phyloP scores from a whole-genome alignment of 768 basidiomycete species.

The Rhizopogon vulgaris region DNA sequence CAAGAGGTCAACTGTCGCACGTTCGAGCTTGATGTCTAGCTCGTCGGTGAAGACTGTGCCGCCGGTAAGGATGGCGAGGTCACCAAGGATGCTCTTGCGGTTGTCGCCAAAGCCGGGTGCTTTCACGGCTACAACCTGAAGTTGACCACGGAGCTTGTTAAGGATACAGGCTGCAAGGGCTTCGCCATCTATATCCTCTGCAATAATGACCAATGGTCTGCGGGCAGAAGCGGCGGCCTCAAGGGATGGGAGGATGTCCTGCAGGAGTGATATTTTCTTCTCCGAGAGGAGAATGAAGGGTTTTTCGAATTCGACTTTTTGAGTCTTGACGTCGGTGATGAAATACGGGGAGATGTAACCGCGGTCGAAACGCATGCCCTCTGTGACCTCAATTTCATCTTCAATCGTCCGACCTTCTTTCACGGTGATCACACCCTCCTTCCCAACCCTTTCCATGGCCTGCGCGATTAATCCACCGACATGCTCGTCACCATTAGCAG shows the following conservation, averaged over 20 bases:
- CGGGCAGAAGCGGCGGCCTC: conserved; percentile 75
- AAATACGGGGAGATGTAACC: conserved; percentile 98
- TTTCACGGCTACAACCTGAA: conserved; percentile 91
- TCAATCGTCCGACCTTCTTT: conserved; percentile 98
- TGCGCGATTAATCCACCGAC: conserved; percentile 93
- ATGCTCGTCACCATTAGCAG: conserved; percentile 75
- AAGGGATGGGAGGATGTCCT: conserved; percentile 92
- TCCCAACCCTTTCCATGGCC: conserved; percentile 99
- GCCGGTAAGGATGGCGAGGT: conserved; percentile 94
- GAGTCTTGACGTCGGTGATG: conserved; percentile 94
- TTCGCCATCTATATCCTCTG: conserved; percentile 97
- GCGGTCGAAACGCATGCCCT: conserved; percentile 99
- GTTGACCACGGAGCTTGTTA: conserved; percentile 98
- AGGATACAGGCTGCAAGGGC: conserved; percentile 96
- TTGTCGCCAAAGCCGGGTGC: conserved; percentile 99
- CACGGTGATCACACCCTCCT: conserved; percentile 99
- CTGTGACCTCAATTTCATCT: conserved; percentile 98
- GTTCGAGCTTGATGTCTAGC: conserved; percentile 95
- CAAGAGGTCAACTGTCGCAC: conserved; percentile 80
- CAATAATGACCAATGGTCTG: conserved; percentile 92
- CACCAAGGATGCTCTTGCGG: conserved; percentile 96
- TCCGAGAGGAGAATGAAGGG: conserved; percentile 89
- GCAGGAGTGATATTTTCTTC: conserved; percentile 94
- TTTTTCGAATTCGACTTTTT: conserved; percentile 97
- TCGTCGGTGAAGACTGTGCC: conserved; percentile 97